Evolutionary conservation across 148 eudicot genomes (phyloP), one percentile per base, ranked within the genome.

Genomic region (Silene latifolia): DNA sequence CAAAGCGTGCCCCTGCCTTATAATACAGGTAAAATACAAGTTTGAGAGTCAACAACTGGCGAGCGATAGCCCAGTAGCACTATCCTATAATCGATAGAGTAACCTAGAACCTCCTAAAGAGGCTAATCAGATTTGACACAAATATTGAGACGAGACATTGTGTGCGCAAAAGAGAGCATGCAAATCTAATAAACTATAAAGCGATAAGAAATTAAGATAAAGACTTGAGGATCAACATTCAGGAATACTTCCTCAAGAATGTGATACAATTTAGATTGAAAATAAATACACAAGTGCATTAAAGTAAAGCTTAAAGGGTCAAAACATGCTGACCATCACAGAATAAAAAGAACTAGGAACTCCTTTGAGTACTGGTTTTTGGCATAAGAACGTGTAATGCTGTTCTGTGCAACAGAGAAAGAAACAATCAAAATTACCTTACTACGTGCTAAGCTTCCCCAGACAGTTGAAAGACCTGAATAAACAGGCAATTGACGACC

Each of bases 391-490:
- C 11, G 17, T n/a, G 53, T 23, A 47, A 35, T 42, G 42, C 69
- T 23, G 32, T 19, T 20, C 1, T 27, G 27, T 20, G 46, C 24
- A n/a, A 66, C 12, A 65, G 64, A 61, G 47, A n/a, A 11, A 19
- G 61, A 77, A 63, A 44, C 60, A 67, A 24, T 12, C 75, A 81
- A 51, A 13, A 21, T 72, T 83, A 92, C 99, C 99, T 96, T 96
- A 82, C 99, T 96, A 67, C 99, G 99, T 66, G 99, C 99, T 87
- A 96, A 88, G 82, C 99, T 96, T 80, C 99, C 99, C 99, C 99
- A 96, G 18, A 96, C 99, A 61, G 99, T 96, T 70, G 98, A 88
- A 71, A 96, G 86, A 72, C 99, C 99, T 73, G 98, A 92, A 85
- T 96, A 96, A 20, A 96, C 98, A 68, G 99, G 99, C 63, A 94